Conservation (phyloP, 2,329 filamentous ascomycete species). For the Neopestalotiopsis rosae region DNA sequence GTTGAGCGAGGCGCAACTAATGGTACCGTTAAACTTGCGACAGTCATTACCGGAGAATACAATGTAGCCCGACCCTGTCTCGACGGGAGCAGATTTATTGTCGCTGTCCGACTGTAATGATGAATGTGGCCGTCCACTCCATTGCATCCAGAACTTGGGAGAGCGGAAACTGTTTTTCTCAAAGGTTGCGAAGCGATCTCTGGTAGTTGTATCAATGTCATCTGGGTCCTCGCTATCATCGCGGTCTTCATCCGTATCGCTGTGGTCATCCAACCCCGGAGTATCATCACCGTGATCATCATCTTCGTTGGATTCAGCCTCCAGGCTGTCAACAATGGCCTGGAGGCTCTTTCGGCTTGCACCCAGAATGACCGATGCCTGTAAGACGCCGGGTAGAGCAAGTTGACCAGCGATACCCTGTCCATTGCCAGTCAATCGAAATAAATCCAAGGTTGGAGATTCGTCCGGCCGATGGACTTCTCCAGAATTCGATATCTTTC, state of each 20-base stretch:
- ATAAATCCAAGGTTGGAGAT: constrained; percentile 25
- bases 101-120: constrained; percentile 10
- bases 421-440: constrained; percentile 26
- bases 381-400: constrained; percentile 16
- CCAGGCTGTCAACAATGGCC: neutral
- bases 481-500: neutral
- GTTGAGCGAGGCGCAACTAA: constrained; percentile 26
- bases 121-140: constrained; percentile 20
- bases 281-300: neutral
- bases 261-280: neutral
- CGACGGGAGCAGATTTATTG: neutral
- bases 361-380: constrained; percentile 26
- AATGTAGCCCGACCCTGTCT: constrained; percentile 28
- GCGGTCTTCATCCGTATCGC: neutral
- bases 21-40: constrained; percentile 28
- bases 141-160: constrained; percentile 32
- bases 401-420: constrained; percentile 26
- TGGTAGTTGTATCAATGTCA: neutral
- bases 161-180: constrained; percentile 31
- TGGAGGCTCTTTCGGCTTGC: constrained; percentile 27
- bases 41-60: constrained; percentile 32
- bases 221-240: constrained; percentile 17
- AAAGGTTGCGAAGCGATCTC: constrained; percentile 24
- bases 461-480: neutral
- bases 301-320: neutral